These are phyloP conservation scores for Boletus sp. DNA, from an alignment of 768 basidiomycete species.

Conservation along the genomic window DNA sequence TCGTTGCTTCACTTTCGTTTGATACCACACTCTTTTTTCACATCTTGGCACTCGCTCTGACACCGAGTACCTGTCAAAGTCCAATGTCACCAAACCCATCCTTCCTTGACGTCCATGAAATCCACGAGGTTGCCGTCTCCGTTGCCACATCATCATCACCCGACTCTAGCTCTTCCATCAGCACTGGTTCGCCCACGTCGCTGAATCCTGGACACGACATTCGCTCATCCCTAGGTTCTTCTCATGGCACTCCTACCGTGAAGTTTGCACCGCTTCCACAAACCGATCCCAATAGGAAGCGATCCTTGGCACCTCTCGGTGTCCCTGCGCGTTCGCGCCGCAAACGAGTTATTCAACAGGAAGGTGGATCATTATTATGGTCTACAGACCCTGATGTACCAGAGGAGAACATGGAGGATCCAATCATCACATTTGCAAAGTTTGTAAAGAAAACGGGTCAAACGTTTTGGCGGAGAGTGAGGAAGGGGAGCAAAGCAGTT, in stretches of 20 bases:
- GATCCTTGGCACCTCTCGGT: slow-evolving; percentile 51
- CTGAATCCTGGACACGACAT: slow-evolving; percentile 10
- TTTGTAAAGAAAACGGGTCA: slow-evolving; percentile 45
- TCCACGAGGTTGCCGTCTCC: slow-evolving; percentile 14
- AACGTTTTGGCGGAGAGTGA: slow-evolving; percentile 47
- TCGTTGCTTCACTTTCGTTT: slow-evolving; percentile 19
- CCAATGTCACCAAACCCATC: slow-evolving; percentile 14
- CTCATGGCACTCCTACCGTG: slow-evolving; percentile 35
- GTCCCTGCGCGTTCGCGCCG: slow-evolving; percentile 44
- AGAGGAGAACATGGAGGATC: slow-evolving; percentile 42
- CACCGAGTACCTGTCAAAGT: slow-evolving; percentile 7
- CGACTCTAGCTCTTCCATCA: slow-evolving; percentile 17
- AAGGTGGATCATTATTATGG: slow-evolving; percentile 19
- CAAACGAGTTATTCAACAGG: slow-evolving; percentile 19
- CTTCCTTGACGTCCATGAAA: slow-evolving; percentile 16
- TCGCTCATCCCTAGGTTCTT: slow-evolving; percentile 16
- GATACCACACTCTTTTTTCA: slow-evolving; percentile 21
- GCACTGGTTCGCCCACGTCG: slow-evolving; percentile 11
- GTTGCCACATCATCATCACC: slow-evolving; percentile 12
- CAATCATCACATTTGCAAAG: slow-evolving; percentile 48
- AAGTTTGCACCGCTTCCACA: slow-evolving; percentile 62
- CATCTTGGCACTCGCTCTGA: background rate
- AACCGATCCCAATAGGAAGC: slow-evolving; percentile 47
- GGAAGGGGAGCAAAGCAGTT: slow-evolving; percentile 32
- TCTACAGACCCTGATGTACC: slow-evolving; percentile 21